These are phyloP conservation scores for Hymenoscyphus fraxineus DNA, from an alignment of 2,329 filamentous ascomycete genomes.

Conservation along the genomic window DNA sequence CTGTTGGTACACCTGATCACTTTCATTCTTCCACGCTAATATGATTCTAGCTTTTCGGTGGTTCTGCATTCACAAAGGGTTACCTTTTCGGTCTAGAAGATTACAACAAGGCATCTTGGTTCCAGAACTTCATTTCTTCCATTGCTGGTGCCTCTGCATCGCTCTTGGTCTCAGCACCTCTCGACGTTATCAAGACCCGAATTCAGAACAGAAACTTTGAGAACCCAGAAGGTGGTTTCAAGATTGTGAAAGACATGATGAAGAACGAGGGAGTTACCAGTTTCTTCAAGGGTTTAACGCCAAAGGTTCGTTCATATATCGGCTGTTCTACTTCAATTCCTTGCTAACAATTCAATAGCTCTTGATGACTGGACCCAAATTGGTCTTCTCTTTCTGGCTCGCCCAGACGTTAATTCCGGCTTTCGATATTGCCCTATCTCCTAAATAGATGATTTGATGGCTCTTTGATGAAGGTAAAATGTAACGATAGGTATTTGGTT, in stretches of 20 bases:
- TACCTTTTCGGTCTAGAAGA: slow-evolving; percentile 86
- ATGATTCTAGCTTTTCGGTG: slow-evolving; percentile 75
- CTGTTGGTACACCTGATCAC: slow-evolving; percentile 55
- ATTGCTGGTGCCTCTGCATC: slow-evolving; percentile 93
- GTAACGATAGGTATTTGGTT: slow-evolving; percentile 9
- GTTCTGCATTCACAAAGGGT: slow-evolving; percentile 95
- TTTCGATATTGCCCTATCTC: slow-evolving; percentile 60
- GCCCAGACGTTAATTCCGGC: slow-evolving; percentile 96
- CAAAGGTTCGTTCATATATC: slow-evolving; percentile 60
- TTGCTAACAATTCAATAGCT: slow-evolving; percentile 49
- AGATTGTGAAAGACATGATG: slow-evolving; percentile 88
- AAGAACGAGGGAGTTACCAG: slow-evolving; percentile 79
- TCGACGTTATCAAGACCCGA: slow-evolving; percentile 97
- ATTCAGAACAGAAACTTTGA: slow-evolving; percentile 99
- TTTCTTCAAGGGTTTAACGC: slow-evolving; percentile 97
- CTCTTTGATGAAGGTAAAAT: slow-evolving; percentile 17
- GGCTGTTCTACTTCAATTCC: not conserved
- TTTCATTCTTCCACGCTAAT: slow-evolving; percentile 26
- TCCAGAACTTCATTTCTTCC: slow-evolving; percentile 95
- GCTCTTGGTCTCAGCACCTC: slow-evolving; percentile 90
- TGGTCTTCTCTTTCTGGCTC: slow-evolving; percentile 99
- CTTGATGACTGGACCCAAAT: slow-evolving; percentile 97
- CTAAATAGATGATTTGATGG: slow-evolving; percentile 21
- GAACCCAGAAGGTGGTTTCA: slow-evolving; percentile 90
- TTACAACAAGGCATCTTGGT: slow-evolving; percentile 93